Evolutionary conservation across 345 rosid species (phyloP), one percentile per base, ranked within the genome.

Genomic region (Citrus sp.): DNA sequence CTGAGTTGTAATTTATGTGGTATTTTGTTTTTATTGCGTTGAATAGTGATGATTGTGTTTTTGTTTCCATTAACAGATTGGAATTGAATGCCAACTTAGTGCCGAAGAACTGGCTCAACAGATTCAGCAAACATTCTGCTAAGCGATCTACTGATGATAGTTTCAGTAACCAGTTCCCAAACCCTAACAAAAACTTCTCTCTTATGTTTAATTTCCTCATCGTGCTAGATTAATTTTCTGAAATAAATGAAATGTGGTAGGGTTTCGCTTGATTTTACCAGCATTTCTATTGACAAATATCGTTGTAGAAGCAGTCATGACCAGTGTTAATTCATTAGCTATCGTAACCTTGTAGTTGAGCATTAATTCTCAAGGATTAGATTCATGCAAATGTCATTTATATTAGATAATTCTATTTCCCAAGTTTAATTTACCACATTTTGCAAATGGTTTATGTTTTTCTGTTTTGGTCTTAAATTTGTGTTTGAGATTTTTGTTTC

Each of bases 101-200:
- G 98, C 98, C 0, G 98, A 94, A 74, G 99, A 96, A 80, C 88
- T 96, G 58, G 99, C 97, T 46, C 92, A 92, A 49, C 95, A 89
- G 80, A 88, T 96, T 78, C 98, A 90, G 83, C 92, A 86, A 81
- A 94, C 98, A 60, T 97, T 97, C 89, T 82, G 87, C 90, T 83
- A 81, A 77, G 68, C 74, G 35, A 1, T 65, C 51, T 42, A 7
- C 35, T 67, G 58, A 62, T 61, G 56, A 62, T 61, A 40, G 58
- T 74, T 61, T 61, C 77, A 61, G 58, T 5, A 25, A 51, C 42
- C 5, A 34, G 58, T 70, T 18, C 59, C 59, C 59, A 70, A 42
- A 71, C 66, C 77, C 77, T 73, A 58, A 59, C 77, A 73, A 5
- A 5, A 8, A 8, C 51, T 40, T 55, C 42, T 54, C 75, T 16